These are phyloP conservation scores for Pseudohyphozyma bogoriensis DNA, from an alignment of 768 basidiomycete genomes.

Conservation along the genomic window DNA sequence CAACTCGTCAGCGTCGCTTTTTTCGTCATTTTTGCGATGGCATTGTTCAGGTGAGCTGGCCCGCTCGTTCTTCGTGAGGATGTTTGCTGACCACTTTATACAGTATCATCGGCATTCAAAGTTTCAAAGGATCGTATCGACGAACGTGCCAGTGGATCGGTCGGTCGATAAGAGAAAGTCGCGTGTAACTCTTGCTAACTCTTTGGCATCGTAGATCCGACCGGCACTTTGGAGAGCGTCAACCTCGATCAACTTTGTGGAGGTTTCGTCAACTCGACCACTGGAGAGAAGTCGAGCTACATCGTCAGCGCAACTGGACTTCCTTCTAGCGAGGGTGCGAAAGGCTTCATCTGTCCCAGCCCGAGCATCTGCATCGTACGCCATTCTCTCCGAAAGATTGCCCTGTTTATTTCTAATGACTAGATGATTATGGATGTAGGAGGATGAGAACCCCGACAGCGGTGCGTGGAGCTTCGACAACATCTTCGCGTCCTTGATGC, in stretches of 20 bases:
- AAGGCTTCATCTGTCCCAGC: conserved; percentile 82
- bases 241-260: conserved; percentile 58
- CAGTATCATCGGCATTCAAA: conserved; percentile 86
- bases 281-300: conserved; percentile 45
- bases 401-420: conserved; percentile 33
- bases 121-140: conserved; percentile 75
- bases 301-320: conserved; percentile 40
- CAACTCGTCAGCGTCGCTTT: conserved; percentile 81
- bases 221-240: conserved; percentile 35
- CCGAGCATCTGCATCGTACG: conserved; percentile 71
- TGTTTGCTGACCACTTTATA: not conserved
- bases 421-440: too few species aligned
- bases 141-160: conserved; percentile 39
- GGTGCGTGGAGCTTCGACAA: conserved; percentile 78
- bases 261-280: conserved; percentile 58
- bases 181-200: too few species aligned
- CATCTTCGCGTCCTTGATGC: conserved; percentile 66
- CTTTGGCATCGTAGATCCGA: conserved; percentile 33
- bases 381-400: conserved; percentile 3
- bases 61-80: not conserved
- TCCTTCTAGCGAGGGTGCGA: conserved; percentile 42
- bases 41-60: conserved; percentile 60
- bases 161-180: conserved; percentile 2
- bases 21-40: conserved; percentile 82
- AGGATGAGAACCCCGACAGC: conserved; percentile 51